Percentiles rank a stretch among this genome's conserved stretches.
These are phyloP conservation scores for Jaltomata sinuosa DNA, from an alignment of 257 asterid genomes.

Conservation along the genomic window DNA sequence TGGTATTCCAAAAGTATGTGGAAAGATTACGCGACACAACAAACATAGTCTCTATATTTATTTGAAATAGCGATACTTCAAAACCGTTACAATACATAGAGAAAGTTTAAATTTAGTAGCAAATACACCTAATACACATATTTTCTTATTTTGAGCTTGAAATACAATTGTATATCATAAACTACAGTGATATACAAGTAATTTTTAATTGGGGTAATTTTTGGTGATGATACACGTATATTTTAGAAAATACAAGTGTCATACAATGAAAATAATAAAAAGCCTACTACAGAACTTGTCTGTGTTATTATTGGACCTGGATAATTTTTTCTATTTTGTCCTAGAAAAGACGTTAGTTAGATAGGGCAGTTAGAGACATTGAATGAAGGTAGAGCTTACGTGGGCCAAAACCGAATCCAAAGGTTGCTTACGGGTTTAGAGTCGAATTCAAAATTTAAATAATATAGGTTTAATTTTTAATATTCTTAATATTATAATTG, in stretches of 20 bases:
- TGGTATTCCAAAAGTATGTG: background rate
- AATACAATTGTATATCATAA: background rate
- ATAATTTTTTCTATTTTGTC: background rate
- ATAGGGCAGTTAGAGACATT: background rate
- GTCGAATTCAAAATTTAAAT: too few species aligned
- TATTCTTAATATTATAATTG: too few species aligned
- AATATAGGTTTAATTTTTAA: too few species aligned
- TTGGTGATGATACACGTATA: background rate
- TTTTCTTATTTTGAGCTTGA: background rate
- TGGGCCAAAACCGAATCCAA: background rate
- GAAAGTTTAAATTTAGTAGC: background rate
- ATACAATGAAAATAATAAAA: too few species aligned
- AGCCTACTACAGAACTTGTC: background rate
- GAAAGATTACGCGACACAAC: background rate
- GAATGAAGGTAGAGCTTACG: background rate
- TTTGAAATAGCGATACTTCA: background rate
- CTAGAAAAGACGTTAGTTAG: background rate
- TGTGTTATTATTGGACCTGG: background rate
- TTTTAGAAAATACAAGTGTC: too few species aligned
- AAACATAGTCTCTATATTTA: background rate
- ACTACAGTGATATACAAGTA: background rate
- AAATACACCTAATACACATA: background rate
- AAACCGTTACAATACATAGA: too few species aligned
- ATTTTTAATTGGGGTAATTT: background rate
- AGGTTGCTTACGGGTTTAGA: background rate